Percentiles rank a stretch among this genome's conserved stretches.
Evolutionary conservation across 345 rosid species (phyloP).

Genomic region (Salix koriyanagi): DNA sequence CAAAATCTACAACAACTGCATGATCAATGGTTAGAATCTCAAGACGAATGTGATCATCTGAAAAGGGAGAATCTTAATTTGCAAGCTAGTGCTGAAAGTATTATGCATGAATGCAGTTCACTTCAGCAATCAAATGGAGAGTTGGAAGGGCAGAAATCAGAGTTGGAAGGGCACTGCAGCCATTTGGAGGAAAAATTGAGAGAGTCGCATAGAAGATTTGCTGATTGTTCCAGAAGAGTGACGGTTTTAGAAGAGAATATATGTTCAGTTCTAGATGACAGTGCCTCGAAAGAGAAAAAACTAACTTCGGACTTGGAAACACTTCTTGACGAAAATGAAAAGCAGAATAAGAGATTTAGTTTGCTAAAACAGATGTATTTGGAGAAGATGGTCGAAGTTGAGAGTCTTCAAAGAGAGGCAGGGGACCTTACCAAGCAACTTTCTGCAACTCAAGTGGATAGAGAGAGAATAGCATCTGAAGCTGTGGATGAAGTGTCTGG

Average conservation of each 20-base stretch:
- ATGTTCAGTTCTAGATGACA: slow-evolving; percentile 35
- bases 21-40: slow-evolving; percentile 24
- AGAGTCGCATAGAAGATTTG: slow-evolving; percentile 19
- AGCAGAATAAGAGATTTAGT: slow-evolving; percentile 32
- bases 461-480: slow-evolving; percentile 30
- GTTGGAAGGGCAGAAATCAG: slow-evolving; percentile 28
- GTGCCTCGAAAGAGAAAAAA: slow-evolving; percentile 34
- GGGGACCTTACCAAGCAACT: slow-evolving; percentile 27
- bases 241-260: slow-evolving; percentile 36
- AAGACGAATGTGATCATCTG: slow-evolving; percentile 27
- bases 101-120: slow-evolving; percentile 28
- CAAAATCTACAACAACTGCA: slow-evolving; percentile 24
- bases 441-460: slow-evolving; percentile 20
- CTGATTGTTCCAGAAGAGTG: slow-evolving; percentile 29
- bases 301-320: slow-evolving; percentile 32
- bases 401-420: slow-evolving; percentile 35
- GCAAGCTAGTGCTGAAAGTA: slow-evolving; percentile 23
- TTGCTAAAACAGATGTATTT: slow-evolving; percentile 29
- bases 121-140: slow-evolving; percentile 34
- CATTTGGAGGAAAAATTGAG: slow-evolving; percentile 31
- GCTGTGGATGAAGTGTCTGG: slow-evolving; percentile 21
- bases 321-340: slow-evolving; percentile 32
- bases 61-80: slow-evolving; percentile 24
- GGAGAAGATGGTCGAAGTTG: slow-evolving; percentile 32
- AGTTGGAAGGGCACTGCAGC: slow-evolving; percentile 29